A percentile compares a stretch with the other conserved stretches of the same genome.
phyloP scores from a whole-genome alignment of 805 yeast genomes.

The Hanseniaspora hatyaiensis region DNA sequence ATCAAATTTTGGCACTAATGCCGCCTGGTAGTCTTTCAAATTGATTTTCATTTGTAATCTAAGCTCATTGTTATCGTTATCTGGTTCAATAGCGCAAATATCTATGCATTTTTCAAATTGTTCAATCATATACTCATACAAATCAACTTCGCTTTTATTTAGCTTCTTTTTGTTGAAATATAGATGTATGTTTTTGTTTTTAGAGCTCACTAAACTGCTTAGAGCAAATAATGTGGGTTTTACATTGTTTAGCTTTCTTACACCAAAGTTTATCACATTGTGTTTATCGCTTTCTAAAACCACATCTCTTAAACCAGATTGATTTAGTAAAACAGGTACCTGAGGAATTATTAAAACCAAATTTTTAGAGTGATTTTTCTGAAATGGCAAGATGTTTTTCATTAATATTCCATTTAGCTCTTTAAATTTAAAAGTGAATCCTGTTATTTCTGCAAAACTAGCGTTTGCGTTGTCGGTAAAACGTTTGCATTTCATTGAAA shows the following conservation, averaged over 20 bases:
- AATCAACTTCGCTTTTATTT: neutral
- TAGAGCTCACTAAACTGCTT: constrained; percentile 20
- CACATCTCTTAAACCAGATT: neutral
- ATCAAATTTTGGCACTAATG: constrained; percentile 21
- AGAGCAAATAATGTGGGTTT: constrained; percentile 17
- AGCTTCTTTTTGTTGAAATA: constrained; percentile 5
- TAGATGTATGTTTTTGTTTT: constrained; percentile 1
- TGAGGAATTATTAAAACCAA: neutral
- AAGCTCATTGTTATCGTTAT: neutral
- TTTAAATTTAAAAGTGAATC: constrained; percentile 19
- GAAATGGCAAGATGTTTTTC: constrained; percentile 18
- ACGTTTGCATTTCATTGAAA: too few relatives aligned
- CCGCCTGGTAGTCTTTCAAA: constrained; percentile 5
- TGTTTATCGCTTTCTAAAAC: neutral
- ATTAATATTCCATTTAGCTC: constrained; percentile 23
- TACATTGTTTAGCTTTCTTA: neutral
- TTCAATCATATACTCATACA: constrained; percentile 6
- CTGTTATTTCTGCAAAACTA: constrained; percentile 20
- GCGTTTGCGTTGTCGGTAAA: too few relatives aligned
- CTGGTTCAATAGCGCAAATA: too few relatives aligned
- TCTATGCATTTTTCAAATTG: neutral
- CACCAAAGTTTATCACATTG: neutral
- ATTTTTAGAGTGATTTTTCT: neutral
- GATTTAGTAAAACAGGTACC: neutral
- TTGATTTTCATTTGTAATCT: neutral